Evolutionary conservation across 2,329 filamentous ascomycete species (phyloP).

Genomic region (Plectosphaerella sp.): DNA sequence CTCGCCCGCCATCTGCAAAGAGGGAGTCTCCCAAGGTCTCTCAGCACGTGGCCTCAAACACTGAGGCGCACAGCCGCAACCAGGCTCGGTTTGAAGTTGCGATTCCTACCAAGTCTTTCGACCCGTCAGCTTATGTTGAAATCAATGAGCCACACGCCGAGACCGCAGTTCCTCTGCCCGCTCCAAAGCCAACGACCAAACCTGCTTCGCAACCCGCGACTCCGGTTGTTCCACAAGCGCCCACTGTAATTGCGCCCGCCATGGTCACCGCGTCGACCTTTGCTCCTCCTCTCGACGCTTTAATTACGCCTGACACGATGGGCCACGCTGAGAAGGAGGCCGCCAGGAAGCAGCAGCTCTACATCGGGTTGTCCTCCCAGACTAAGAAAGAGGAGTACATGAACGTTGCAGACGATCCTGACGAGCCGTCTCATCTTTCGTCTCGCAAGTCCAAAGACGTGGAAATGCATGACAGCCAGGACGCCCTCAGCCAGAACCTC

Average conservation of each 20-base stretch:
- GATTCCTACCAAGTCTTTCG: slow-evolving; percentile 40
- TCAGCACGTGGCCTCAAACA: slow-evolving; percentile 13
- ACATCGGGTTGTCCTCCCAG: neutral
- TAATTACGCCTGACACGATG: too few species aligned
- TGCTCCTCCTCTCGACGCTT: neutral
- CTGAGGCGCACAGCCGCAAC: slow-evolving; percentile 27
- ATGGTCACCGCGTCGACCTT: neutral
- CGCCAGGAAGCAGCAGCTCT: neutral
- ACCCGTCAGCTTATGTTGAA: slow-evolving; percentile 30
- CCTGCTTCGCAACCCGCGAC: neutral
- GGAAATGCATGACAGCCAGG: slow-evolving; percentile 34
- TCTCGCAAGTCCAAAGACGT: slow-evolving; percentile 49
- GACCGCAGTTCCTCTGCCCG: neutral
- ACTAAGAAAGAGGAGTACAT: slow-evolving; percentile 51
- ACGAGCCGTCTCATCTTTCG: slow-evolving; percentile 44
- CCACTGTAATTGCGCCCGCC: neutral
- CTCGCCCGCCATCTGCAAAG: slow-evolving; percentile 6
- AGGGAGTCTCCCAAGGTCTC: neutral
- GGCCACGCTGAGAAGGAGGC: neutral
- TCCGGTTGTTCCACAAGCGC: neutral
- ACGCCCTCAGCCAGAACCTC: slow-evolving; percentile 55
- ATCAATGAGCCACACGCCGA: slow-evolving; percentile 15
- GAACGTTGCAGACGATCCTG: slow-evolving; percentile 39
- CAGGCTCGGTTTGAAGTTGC: slow-evolving; percentile 40
- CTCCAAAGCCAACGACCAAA: neutral